Percentiles rank a stretch among this genome's conserved stretches.
Conservation (phyloP, 805 yeast species). For the Lipomyces lipofer region DNA sequence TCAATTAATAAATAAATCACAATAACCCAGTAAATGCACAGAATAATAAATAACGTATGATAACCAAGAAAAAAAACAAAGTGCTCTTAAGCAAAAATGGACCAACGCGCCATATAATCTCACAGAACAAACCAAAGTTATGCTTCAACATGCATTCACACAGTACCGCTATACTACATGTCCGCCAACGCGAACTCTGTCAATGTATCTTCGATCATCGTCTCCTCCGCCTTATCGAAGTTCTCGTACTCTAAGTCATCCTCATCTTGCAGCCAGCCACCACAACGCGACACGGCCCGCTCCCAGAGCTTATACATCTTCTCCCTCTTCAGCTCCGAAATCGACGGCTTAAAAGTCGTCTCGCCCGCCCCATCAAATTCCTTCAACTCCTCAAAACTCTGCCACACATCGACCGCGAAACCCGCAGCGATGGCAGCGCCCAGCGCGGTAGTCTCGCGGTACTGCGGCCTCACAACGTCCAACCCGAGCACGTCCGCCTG, state of each 20-base stretch:
- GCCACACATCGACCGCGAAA: conserved; percentile 70
- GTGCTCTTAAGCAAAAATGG: no score
- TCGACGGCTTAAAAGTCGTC: conserved; percentile 33
- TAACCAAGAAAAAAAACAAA: no score
- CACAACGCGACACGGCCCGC: conserved; percentile 75
- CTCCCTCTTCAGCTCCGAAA: conserved; percentile 53
- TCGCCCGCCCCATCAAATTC: conserved; percentile 35
- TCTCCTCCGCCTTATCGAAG: conserved; percentile 14
- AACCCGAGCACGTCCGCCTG: conserved; percentile 92
- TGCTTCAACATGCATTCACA: no score
- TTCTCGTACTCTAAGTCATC: conserved; percentile 28
- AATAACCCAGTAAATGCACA: no score
- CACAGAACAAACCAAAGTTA: no score
- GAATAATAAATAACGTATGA: no score
- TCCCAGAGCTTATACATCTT: conserved; percentile 77
- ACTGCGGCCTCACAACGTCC: conserved; percentile 74
- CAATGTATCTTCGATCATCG: conserved; percentile 11
- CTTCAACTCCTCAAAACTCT: conserved; percentile 65
- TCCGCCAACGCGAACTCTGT: neutral
- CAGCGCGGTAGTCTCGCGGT: conserved; percentile 88
- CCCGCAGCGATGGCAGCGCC: conserved; percentile 98
- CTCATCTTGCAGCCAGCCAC: conserved; percentile 63
- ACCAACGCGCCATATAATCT: no score
- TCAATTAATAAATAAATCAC: no score
- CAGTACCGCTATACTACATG: no score